Evolutionary conservation across 345 rosid species (phyloP).

Genomic region (Pseudoturritis turrita): DNA sequence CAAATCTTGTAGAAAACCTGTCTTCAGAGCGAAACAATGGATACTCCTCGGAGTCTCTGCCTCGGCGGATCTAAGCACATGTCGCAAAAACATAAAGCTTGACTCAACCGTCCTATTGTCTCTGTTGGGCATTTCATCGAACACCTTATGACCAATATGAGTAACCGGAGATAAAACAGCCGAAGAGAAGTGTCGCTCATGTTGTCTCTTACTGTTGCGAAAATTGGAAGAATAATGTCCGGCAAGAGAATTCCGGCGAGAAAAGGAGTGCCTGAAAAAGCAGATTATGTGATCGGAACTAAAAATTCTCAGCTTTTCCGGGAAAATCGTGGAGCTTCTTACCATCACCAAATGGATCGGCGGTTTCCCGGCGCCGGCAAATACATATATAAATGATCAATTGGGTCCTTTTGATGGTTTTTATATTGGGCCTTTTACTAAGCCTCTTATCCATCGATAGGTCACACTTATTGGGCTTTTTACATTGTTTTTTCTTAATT

Average conservation of each 20-base stretch:
- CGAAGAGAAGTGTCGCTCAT: constrained; percentile 1
- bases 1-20: constrained; percentile 44
- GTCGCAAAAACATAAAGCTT: constrained; percentile 21
- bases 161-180: constrained; percentile 13
- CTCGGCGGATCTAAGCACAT: constrained; percentile 34
- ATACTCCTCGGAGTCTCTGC: constrained; percentile 7
- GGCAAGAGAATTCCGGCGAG: neutral
- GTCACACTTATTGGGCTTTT: neutral
- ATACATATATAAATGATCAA: neutral
- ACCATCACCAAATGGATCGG: constrained; percentile 23
- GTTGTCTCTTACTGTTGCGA: neutral
- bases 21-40: constrained; percentile 60
- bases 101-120: constrained; percentile 1
- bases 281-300: neutral
- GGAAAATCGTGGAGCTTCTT: neutral
- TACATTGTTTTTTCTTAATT: neutral
- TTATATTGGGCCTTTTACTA: neutral
- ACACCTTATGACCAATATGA: constrained; percentile 17
- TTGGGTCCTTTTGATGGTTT: neutral
- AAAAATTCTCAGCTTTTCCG: neutral
- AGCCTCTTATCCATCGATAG: no score
- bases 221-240: neutral
- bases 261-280: neutral
- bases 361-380: constrained; percentile 2
- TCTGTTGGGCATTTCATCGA: constrained; percentile 45